Evolutionary conservation across 2,329 filamentous ascomycete genomes (phyloP), one percentile per base, ranked within the genome.

Genomic region (Aspergillus proliferans): DNA sequence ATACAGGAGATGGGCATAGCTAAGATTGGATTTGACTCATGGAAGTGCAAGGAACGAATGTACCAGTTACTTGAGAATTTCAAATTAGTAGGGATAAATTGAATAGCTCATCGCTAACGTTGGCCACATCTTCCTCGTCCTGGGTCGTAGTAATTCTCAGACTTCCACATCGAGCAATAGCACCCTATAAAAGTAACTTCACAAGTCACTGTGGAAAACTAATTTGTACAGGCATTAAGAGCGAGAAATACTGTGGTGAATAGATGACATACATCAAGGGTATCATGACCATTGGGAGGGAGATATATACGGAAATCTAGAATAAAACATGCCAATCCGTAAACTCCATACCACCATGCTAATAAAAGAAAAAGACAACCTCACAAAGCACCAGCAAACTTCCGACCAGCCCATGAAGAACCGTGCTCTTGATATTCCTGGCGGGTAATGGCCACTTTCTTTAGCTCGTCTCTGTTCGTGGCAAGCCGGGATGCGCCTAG

Each of bases 341-440:
- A 14, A 34, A 45, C 43, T 15, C 46, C 22, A 36, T 34, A 36
- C 34, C 33, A 40, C 46, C 12, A 26, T 19, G 45, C 22, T 39
- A 14, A 15, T 7, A 14, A 40, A 40, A 18, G 4, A 22, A 15
- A 8, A 19, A 19, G 19, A 12, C 3, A 19, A 46, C 10, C 38
- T 54, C 47, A 65, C 26, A 60, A 33, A 26, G 53, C 51, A 22
- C 73, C 72, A 12, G 73, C 74, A 64, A 95, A 93, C 62, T 81
- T 88, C 60, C 82, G 84, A 24, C 82, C 82, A 21, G 87, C 77
- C 87, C 88, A 92, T 1, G 73, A 75, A 48, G 80, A 81, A 7
- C 93, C 93, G 62, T 90, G 72, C 68, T 98, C 93, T 46, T 93
- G 83, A 66, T 98, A 98, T 64, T 98, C 89, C 52, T 87, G 80